Conservation (phyloP, 106 monocot genomes). For the Vanilla planifolia region DNA sequence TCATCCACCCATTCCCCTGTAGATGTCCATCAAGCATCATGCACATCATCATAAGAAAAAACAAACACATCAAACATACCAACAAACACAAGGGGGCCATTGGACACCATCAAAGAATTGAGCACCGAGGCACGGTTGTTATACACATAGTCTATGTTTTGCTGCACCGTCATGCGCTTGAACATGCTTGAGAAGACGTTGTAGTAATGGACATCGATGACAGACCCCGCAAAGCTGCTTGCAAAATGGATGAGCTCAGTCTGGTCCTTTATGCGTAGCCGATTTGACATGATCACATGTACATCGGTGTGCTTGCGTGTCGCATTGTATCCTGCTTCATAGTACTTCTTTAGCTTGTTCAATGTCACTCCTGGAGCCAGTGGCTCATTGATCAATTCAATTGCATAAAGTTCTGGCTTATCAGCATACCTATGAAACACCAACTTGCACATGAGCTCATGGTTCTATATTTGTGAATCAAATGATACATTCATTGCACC, state of each 20-base stretch:
- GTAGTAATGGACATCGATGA: slow-evolving; percentile 85
- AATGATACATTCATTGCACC: slow-evolving; percentile 13
- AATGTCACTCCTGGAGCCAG: slow-evolving; percentile 39
- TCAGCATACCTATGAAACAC: slow-evolving; percentile 35
- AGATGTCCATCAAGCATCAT: background rate
- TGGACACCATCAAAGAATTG: slow-evolving; percentile 16
- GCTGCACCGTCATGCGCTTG: slow-evolving; percentile 28
- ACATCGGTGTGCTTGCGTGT: slow-evolving; percentile 48
- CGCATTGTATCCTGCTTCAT: slow-evolving; percentile 43
- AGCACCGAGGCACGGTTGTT: slow-evolving; percentile 36
- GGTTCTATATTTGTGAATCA: background rate
- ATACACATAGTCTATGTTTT: slow-evolving; percentile 65
- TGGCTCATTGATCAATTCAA: slow-evolving; percentile 81
- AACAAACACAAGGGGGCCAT: slow-evolving; percentile 61
- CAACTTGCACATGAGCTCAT: too few species aligned
- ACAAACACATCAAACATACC: slow-evolving; percentile 25
- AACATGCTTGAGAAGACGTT: slow-evolving; percentile 40
- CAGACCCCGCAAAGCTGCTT: slow-evolving; percentile 34
- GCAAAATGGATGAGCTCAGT: slow-evolving; percentile 63
- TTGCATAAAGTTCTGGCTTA: slow-evolving; percentile 28
- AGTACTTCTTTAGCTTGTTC: slow-evolving; percentile 48
- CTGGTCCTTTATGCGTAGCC: slow-evolving; percentile 13
- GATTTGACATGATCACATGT: slow-evolving; percentile 75
- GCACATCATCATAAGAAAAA: background rate
- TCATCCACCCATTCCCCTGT: slow-evolving; percentile 80